Evolutionary conservation across 2,329 filamentous ascomycete species (phyloP).

Genomic region (Knoxdaviesia capensis): DNA sequence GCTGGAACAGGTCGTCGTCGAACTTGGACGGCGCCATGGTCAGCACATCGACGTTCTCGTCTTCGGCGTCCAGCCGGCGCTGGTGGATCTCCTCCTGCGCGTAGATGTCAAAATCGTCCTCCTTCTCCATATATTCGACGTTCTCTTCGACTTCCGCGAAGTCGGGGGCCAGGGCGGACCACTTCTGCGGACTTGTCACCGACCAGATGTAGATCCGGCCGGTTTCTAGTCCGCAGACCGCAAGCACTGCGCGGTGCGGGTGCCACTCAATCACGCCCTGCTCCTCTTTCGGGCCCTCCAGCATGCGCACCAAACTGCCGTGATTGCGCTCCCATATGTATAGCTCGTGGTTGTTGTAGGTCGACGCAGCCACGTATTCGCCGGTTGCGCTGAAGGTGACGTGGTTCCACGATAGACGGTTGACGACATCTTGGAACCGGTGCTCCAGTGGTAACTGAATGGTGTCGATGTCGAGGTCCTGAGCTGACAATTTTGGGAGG

Average conservation of each 20-base stretch:
- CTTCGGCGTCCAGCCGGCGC: slow-evolving; percentile 72
- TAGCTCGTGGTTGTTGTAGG: slow-evolving; percentile 95
- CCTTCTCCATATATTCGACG: slow-evolving; percentile 82
- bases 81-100: slow-evolving; percentile 88
- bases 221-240: slow-evolving; percentile 80
- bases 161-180: slow-evolving; percentile 91
- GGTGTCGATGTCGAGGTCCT: slow-evolving; percentile 60
- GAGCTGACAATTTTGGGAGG: slow-evolving; percentile 53
- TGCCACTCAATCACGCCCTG: slow-evolving; percentile 97
- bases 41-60: slow-evolving; percentile 82
- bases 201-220: slow-evolving; percentile 94
- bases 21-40: slow-evolving; percentile 51
- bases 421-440: slow-evolving; percentile 96
- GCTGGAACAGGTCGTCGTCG: slow-evolving; percentile 23
- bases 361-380: slow-evolving; percentile 90
- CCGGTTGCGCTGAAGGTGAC: slow-evolving; percentile 86
- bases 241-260: slow-evolving; percentile 67
- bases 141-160: slow-evolving; percentile 98
- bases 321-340: slow-evolving; percentile 95
- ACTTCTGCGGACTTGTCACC: slow-evolving; percentile 83
- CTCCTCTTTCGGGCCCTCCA: slow-evolving; percentile 93
- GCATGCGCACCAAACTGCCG: slow-evolving; percentile 85
- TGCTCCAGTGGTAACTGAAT: slow-evolving; percentile 86
- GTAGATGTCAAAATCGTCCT: slow-evolving; percentile 97
- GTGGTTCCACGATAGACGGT: slow-evolving; percentile 88